Evolutionary conservation across 306 rosid genomes (phyloP).

Genomic region (Vigna nakashimae): DNA sequence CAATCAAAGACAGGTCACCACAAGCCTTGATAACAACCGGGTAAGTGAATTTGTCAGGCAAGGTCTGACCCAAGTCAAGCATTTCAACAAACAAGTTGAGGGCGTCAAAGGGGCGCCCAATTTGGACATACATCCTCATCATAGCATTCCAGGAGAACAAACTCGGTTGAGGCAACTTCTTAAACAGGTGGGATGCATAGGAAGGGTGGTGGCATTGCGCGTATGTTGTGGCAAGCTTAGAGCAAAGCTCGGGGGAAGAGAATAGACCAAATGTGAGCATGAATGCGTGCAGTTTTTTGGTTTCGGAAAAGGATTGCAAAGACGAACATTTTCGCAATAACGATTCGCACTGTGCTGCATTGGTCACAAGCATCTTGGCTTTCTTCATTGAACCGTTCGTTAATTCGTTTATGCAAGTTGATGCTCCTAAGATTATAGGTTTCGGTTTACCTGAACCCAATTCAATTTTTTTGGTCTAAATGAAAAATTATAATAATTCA

Average conservation of each 20-base stretch:
- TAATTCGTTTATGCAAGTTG: background rate
- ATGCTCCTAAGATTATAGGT: background rate
- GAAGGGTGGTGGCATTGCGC: constrained; percentile 61
- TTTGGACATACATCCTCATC: constrained; percentile 62
- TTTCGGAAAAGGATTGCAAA: constrained; percentile 58
- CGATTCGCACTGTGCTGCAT: constrained; percentile 40
- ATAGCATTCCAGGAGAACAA: constrained; percentile 62
- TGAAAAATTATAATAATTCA: too few relatives aligned
- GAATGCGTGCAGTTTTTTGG: constrained; percentile 72
- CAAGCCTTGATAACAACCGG: constrained; percentile 81
- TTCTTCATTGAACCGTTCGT: constrained; percentile 41
- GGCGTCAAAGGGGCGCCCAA: constrained; percentile 56
- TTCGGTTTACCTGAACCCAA: background rate
- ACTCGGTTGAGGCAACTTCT: constrained; percentile 54
- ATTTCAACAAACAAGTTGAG: constrained; percentile 66
- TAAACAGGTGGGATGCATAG: constrained; percentile 72
- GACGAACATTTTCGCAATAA: constrained; percentile 56
- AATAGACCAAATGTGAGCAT: constrained; percentile 57
- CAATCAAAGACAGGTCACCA: constrained; percentile 56
- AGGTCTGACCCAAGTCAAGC: constrained; percentile 50
- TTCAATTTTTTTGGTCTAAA: background rate
- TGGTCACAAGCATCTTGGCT: constrained; percentile 41
- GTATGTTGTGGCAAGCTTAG: constrained; percentile 60
- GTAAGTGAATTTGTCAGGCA: constrained; percentile 72
- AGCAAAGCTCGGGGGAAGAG: constrained; percentile 47